Evolutionary conservation across 2,329 filamentous ascomycete genomes (phyloP).

Genomic region (Podosphaera xanthii): DNA sequence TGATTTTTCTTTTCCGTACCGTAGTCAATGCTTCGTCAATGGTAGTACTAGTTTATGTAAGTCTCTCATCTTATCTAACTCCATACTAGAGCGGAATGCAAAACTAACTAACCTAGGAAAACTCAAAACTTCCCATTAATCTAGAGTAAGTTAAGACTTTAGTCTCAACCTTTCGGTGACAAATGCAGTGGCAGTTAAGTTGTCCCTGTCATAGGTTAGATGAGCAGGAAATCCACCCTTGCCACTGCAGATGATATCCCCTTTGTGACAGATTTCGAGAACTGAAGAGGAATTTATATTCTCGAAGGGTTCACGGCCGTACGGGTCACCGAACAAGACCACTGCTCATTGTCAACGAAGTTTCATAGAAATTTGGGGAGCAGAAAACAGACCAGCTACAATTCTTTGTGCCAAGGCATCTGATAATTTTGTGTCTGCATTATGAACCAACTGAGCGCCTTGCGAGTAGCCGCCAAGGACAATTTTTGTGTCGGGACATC

Average conservation of each 20-base stretch:
- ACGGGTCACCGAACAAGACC: slow-evolving; percentile 19
- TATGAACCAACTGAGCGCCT: slow-evolving; percentile 1
- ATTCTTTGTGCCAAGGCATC: slow-evolving; percentile 7
- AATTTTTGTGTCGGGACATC: background rate
- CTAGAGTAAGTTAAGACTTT: too few relatives aligned
- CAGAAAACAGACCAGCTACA: background rate
- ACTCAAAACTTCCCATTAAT: too few relatives aligned
- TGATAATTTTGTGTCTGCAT: background rate
- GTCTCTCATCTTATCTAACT: too few relatives aligned
- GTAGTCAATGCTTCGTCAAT: too few relatives aligned
- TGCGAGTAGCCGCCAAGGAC: slow-evolving; percentile 1
- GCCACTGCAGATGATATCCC: slow-evolving; percentile 27
- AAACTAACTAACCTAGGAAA: too few relatives aligned
- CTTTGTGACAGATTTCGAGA: slow-evolving; percentile 24
- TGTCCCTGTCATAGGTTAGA: slow-evolving; percentile 19
- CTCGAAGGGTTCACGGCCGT: slow-evolving; percentile 7
- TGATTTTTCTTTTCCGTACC: too few relatives aligned
- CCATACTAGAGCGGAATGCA: too few relatives aligned
- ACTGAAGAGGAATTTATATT: slow-evolving; percentile 12
- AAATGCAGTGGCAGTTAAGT: slow-evolving; percentile 19
- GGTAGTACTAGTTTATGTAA: too few relatives aligned
- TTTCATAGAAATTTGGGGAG: background rate
- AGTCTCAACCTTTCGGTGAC: slow-evolving; percentile 1
- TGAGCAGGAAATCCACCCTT: slow-evolving; percentile 21
- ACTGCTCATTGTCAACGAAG: slow-evolving; percentile 16